phyloP scores from a whole-genome alignment of 208 protist genomes.

The Leishmania tarentolae region DNA sequence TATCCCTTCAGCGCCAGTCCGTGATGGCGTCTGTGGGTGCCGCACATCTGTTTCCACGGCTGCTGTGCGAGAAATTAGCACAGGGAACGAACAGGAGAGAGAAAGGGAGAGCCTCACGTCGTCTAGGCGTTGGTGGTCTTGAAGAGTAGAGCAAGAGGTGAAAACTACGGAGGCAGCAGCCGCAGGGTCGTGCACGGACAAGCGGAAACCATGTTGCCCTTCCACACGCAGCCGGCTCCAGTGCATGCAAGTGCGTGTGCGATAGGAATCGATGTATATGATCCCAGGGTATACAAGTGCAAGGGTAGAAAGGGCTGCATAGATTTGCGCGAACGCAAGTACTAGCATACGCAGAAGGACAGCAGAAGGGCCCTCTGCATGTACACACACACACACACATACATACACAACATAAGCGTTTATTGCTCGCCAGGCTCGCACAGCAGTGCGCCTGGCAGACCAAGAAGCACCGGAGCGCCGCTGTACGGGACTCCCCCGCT shows the following conservation, averaged over 20 bases:
- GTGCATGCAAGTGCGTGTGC: too few relatives aligned
- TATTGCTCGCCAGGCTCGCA: too few relatives aligned
- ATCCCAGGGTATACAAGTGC: background rate
- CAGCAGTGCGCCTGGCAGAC: too few relatives aligned
- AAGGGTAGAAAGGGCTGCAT: background rate
- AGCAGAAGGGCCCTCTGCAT: background rate
- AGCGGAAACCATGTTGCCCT: too few relatives aligned
- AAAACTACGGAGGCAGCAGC: background rate
- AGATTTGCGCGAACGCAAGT: background rate
- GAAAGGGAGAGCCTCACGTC: background rate
- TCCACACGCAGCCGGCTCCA: too few relatives aligned
- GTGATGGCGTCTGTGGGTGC: too few relatives aligned
- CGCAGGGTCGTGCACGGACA: too few relatives aligned
- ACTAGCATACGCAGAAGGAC: background rate
- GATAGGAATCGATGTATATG: too few relatives aligned
- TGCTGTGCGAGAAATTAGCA: background rate
- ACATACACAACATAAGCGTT: background rate
- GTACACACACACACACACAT: background rate
- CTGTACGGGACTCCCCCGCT: too few relatives aligned
- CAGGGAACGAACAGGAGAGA: background rate
- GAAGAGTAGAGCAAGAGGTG: background rate
- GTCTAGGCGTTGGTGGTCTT: slow-evolving; percentile 3
- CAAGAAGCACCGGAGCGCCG: too few relatives aligned
- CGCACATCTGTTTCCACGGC: too few relatives aligned
- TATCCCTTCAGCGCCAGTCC: too few relatives aligned